Evolutionary conservation across 257 asterid genomes (phyloP).

Genomic region (Plantago major): DNA sequence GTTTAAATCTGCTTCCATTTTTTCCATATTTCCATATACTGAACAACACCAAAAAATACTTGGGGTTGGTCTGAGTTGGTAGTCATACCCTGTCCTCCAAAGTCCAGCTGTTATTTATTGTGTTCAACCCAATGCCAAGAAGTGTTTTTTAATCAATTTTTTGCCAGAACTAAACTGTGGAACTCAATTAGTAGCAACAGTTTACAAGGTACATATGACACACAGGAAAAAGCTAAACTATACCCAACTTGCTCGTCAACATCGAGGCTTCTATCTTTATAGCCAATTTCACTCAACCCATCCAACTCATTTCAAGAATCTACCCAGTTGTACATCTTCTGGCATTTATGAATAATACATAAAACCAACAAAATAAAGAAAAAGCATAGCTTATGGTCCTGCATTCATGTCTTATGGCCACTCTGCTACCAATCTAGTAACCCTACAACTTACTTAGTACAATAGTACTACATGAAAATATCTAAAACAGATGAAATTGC

Average conservation of each 20-base stretch:
- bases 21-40: no score
- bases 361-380: no score
- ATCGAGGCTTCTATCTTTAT: slow-evolving; percentile 6
- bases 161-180: neutral
- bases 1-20: neutral
- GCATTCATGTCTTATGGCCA: neutral
- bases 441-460: no score
- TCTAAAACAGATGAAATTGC: neutral
- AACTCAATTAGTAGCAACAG: slow-evolving; percentile 8
- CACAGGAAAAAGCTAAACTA: slow-evolving; percentile 19
- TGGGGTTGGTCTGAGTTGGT: no score
- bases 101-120: slow-evolving; percentile 7
- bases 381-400: neutral
- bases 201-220: slow-evolving; percentile 11
- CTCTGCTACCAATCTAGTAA: no score
- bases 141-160: neutral
- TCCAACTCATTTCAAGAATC: slow-evolving; percentile 9
- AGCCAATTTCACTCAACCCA: slow-evolving; percentile 2
- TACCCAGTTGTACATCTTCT: neutral
- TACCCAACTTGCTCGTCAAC: slow-evolving; percentile 35
- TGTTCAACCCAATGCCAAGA: slow-evolving; percentile 9
- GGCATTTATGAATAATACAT: no score
- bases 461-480: neutral
- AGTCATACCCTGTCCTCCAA: neutral
- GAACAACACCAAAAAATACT: no score